Conservation (phyloP, 2,329 filamentous ascomycete species). For the Calonectria multiphialidica region DNA sequence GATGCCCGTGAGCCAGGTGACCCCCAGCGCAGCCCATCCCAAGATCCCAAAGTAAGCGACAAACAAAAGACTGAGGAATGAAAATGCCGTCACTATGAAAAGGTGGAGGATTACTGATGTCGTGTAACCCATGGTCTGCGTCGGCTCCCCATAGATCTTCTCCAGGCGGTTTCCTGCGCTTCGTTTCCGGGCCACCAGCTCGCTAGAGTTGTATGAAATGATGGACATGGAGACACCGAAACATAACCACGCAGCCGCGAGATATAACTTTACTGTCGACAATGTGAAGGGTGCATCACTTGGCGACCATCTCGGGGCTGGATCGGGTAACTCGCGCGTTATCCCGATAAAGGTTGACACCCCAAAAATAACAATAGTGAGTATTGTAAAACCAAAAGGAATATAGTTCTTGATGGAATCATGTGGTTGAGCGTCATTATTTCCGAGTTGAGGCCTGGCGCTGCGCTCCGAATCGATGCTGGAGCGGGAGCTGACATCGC, state of each 20-base stretch:
- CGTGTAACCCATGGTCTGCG: neutral
- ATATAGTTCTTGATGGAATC: neutral
- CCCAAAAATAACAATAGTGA: neutral
- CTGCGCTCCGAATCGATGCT: neutral
- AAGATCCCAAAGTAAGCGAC: neutral
- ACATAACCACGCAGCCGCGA: neutral
- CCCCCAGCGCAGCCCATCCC: neutral
- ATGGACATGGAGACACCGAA: neutral
- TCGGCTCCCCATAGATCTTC: neutral
- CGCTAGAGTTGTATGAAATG: neutral
- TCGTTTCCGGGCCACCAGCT: neutral
- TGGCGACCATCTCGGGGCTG: neutral
- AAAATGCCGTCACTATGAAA: neutral
- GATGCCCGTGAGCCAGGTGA: neutral
- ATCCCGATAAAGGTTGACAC: neutral
- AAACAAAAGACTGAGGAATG: neutral
- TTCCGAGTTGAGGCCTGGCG: no score
- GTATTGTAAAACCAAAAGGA: neutral
- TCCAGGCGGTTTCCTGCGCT: neutral
- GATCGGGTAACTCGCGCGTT: neutral
- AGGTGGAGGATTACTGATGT: neutral
- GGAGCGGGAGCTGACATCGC: no score
- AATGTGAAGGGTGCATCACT: neutral
- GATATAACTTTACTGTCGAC: neutral
- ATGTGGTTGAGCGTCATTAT: neutral